Percentiles rank a stretch among this genome's conserved stretches.
These are phyloP conservation scores for Botrytis galanthina DNA, from an alignment of 2,329 filamentous ascomycete species.

Conservation along the genomic window DNA sequence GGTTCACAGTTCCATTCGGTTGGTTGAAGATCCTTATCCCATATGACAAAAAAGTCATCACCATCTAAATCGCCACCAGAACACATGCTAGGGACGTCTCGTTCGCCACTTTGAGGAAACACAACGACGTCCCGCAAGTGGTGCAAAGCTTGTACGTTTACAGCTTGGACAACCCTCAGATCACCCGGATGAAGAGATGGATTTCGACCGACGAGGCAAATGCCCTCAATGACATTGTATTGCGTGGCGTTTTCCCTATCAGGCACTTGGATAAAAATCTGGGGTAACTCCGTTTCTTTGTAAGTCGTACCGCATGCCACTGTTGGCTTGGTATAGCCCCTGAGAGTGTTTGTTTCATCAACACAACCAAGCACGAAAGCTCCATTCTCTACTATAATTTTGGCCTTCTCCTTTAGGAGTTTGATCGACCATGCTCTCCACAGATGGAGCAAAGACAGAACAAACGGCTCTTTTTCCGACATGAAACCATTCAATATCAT, in stretches of 20 bases:
- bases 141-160: conserved; percentile 68
- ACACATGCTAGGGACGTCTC: conserved; percentile 88
- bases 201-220: conserved; percentile 85
- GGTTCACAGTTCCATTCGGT: conserved; percentile 66
- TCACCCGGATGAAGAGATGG: conserved; percentile 93
- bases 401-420: conserved; percentile 86
- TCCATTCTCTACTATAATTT: conserved; percentile 76
- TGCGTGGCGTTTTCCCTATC: conserved; percentile 50
- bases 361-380: conserved; percentile 86
- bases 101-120: conserved; percentile 77
- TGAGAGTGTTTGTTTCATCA: conserved; percentile 76
- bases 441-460: conserved; percentile 72
- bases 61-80: conserved; percentile 95
- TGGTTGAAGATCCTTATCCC: conserved; percentile 76
- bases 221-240: conserved; percentile 67
- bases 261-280: conserved; percentile 86
- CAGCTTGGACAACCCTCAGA: conserved; percentile 80
- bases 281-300: conserved; percentile 57
- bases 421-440: conserved; percentile 92
- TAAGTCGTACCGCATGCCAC: conserved; percentile 40
- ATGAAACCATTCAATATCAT: conserved; percentile 83
- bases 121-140: conserved; percentile 86
- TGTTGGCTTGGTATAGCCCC: conserved; percentile 62
- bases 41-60: conserved; percentile 92
- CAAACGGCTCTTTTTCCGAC: conserved; percentile 71